Conservation (phyloP, 768 basidiomycete genomes). For the Cystoderma amianthinum region DNA sequence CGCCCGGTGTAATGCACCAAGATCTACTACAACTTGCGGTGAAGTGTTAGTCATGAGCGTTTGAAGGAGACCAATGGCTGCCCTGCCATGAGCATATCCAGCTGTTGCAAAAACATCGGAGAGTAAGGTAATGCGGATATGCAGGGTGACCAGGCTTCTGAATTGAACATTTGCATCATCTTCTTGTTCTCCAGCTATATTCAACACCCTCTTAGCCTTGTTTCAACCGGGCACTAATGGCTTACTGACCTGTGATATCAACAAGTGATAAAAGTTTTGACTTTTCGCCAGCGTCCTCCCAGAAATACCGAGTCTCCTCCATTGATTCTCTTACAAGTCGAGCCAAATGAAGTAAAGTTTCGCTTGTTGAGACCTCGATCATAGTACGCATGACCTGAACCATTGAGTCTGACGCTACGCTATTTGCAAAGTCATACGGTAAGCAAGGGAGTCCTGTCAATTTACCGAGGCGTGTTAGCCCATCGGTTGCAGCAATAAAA, state of each 20-base stretch:
- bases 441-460: constrained; percentile 81
- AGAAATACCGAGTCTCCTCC: constrained; percentile 63
- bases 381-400: constrained; percentile 86
- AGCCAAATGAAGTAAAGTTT: constrained; percentile 66
- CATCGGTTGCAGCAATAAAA: constrained; percentile 71
- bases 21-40: constrained; percentile 55
- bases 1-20: constrained; percentile 77
- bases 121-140: constrained; percentile 75
- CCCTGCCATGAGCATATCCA: constrained; percentile 75
- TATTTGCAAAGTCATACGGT: constrained; percentile 84
- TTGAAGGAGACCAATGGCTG: constrained; percentile 68
- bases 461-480: constrained; percentile 66
- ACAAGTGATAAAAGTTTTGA: constrained; percentile 64
- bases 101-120: constrained; percentile 84
- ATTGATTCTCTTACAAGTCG: constrained; percentile 66
- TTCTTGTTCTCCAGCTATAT: constrained; percentile 34
- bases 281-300: constrained; percentile 43
- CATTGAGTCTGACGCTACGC: constrained; percentile 79
- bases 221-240: too few species aligned
- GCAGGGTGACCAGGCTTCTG: constrained; percentile 64
- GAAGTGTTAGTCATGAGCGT: constrained; percentile 62
- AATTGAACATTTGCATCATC: constrained; percentile 55
- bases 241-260: constrained; percentile 44
- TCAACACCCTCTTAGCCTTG: too few species aligned
- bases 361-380: constrained; percentile 77